Evolutionary conservation across 805 yeast species (phyloP).

Genomic region (Ogataea degrootiae): DNA sequence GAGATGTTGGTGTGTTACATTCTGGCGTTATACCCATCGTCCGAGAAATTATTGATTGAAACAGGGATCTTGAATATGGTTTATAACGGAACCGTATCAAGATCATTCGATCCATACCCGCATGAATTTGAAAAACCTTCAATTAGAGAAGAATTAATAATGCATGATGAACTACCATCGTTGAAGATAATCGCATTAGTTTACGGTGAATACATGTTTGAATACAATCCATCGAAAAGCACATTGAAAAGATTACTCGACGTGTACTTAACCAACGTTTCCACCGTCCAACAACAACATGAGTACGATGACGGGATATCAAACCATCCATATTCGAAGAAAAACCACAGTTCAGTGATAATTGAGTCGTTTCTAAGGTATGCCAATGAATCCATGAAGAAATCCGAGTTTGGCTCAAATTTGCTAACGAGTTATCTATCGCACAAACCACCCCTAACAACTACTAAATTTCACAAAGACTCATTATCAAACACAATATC

Average conservation of each 20-base stretch:
- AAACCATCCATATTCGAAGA: conserved; percentile 16
- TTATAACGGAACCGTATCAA: conserved; percentile 5
- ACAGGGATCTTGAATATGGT: conserved; percentile 6
- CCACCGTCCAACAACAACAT: conserved; percentile 7
- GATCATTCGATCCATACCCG: conserved; percentile 1
- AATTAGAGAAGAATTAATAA: conserved; percentile 12
- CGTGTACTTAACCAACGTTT: conserved; percentile 2
- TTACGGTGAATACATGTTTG: conserved; percentile 4
- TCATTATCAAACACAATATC: conserved; percentile 7
- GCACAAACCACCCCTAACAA: neutral
- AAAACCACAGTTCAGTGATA: conserved; percentile 13
- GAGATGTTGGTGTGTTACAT: conserved; percentile 1
- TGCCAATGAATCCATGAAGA: conserved; percentile 1
- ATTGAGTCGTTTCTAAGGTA: conserved; percentile 17
- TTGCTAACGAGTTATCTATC: conserved; percentile 4
- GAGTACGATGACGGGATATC: neutral
- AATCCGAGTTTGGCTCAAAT: conserved; percentile 10
- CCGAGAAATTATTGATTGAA: neutral
- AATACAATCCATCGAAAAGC: conserved; percentile 6
- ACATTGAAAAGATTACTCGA: too few relatives aligned
- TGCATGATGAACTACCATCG: conserved; percentile 3
- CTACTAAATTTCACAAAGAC: conserved; percentile 4
- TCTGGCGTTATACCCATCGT: neutral
- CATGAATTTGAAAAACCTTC: conserved; percentile 8
- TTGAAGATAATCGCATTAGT: conserved; percentile 4